Base-by-base conservation (phyloP, 192 early-diverging fungal genomes). In the Nowakowskiella sp. region DNA sequence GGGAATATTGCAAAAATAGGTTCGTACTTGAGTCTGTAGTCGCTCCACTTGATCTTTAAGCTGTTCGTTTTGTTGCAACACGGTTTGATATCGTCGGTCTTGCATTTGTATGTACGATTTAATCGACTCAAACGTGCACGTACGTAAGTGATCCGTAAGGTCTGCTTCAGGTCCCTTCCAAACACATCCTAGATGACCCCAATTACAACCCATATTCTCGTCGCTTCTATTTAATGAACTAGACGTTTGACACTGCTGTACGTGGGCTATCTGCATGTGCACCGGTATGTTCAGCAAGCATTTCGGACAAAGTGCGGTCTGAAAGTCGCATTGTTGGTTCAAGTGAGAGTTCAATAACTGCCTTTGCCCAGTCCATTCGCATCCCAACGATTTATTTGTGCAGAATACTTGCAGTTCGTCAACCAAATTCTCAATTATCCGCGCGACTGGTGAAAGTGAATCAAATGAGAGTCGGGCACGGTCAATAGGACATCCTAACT, bases 351-450 rank as follows among this genome's bases (percentile, higher is more conserved):
- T 50, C 24, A 85, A 62, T 13, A 66, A 61, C 34, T 79, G 78
- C 24, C 85, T 65, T 47, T 85, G 83, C 6, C 77, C 74, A 4
- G 55, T 61, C 58, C 72, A 73, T 6, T 33, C 42, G 53, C 85
- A 86, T 9, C 83, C 85, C 27, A 63, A 55, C 19, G 58, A 50
- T 3, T 59, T 54, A 27, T 73, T 70, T 0, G 76, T 71, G 51
- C 85, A 86, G 31, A 71, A 68, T 0, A 82, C 72, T 1, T 58
- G n/a, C 0, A 86, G 70, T 42, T 86, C 85, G 47, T 86, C 75
- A 27, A 85, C 76, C 62, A 86, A 77, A 58, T 78, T 82, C 7
- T 44, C 36, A 34, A 86, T 66, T 6, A 84, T 76, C 25, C 77
- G 81, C 23, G 67, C 71, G 26, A 78, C 78, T 5, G 75, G 66